Evolutionary conservation across 1,284 basidiomycete genomes (phyloP), one percentile per base, ranked within the genome.

Genomic region (Limonomyces culmigenus): DNA sequence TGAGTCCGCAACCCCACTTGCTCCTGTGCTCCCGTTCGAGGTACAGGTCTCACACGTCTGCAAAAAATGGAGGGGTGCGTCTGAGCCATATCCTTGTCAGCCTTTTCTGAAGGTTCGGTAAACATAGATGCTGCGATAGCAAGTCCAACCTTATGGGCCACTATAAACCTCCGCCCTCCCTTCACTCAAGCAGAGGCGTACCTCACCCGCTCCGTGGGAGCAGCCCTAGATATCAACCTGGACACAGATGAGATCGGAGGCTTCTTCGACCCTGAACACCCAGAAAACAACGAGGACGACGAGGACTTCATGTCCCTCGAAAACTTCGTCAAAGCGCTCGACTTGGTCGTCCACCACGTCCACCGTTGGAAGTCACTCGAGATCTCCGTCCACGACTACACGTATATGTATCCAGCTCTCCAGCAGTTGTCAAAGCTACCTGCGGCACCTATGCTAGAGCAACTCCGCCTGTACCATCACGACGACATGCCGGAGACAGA

Each of bases 311-410:
- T 47, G 10, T 42, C 50, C 11, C 47, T 46, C 14, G 42, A 53
- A 11, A n/a, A n/a, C n/a, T n/a, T n/a, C n/a, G n/a, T n/a, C n/a
- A n/a, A n/a, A n/a, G n/a, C n/a, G n/a, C 47, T 66, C 20, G 56
- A 65, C 32, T 46, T 77, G 32, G 53, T 77, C 35, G 47, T 60
- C 20, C 67, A 73, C 0, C 62, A 67, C 42, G 55, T 66, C 34
- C 47, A 51, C 10, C 62, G 66, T 16, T 77, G 72, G 74, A 56
- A 56, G 29, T 38, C 50, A 14, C 52, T 78, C 40, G 56, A 62
- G 27, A 48, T 74, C 38, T 47, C 50, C 3, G 64, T 61, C 19
- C 52, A 49, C 19, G 43, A 52, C 18, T 74, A 68, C 45, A 46
- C 47, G 2, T 58, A 62, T 45, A 67, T 76, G 50, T 55, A 63